These are phyloP conservation scores for Tilletia walkeri DNA, from an alignment of 1,284 basidiomycete genomes.

Conservation along the genomic window DNA sequence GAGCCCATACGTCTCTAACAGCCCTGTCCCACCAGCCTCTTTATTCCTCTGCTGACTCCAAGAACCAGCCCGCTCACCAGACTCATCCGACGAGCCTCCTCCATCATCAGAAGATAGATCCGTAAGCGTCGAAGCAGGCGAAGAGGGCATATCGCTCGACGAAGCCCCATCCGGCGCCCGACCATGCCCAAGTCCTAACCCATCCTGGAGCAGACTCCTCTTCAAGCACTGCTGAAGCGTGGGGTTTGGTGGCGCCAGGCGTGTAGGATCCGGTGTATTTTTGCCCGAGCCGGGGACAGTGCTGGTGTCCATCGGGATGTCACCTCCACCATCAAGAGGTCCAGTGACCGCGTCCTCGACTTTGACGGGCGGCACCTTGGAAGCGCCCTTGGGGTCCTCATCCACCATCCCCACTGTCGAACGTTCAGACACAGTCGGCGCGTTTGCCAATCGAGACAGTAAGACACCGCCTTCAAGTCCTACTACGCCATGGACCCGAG, in stretches of 20 bases:
- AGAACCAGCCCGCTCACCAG: too few relatives aligned
- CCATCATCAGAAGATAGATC: background rate
- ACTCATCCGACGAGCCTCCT: background rate
- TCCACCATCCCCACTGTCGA: background rate
- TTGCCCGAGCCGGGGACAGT: too few relatives aligned
- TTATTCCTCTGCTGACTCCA: background rate
- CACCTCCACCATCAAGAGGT: too few relatives aligned
- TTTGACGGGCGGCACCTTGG: background rate
- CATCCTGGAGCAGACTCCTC: too few relatives aligned
- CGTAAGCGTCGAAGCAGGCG: background rate
- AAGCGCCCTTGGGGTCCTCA: background rate
- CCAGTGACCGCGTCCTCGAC: background rate
- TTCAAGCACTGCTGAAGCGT: too few relatives aligned
- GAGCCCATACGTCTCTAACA: constrained; percentile 6
- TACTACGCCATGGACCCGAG: background rate
- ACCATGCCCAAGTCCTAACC: too few relatives aligned
- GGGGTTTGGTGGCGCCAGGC: background rate
- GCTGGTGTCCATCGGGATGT: background rate
- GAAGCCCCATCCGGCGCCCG: background rate
- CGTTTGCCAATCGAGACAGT: background rate
- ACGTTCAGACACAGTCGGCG: background rate
- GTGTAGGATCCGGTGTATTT: background rate
- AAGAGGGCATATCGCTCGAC: background rate
- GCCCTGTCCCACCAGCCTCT: too few relatives aligned
- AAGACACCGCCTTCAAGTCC: background rate